A percentile compares a stretch with the other conserved stretches of the same genome.
phyloP scores from a whole-genome alignment of 1,284 basidiomycete genomes.

The Puccinia novopanici region DNA sequence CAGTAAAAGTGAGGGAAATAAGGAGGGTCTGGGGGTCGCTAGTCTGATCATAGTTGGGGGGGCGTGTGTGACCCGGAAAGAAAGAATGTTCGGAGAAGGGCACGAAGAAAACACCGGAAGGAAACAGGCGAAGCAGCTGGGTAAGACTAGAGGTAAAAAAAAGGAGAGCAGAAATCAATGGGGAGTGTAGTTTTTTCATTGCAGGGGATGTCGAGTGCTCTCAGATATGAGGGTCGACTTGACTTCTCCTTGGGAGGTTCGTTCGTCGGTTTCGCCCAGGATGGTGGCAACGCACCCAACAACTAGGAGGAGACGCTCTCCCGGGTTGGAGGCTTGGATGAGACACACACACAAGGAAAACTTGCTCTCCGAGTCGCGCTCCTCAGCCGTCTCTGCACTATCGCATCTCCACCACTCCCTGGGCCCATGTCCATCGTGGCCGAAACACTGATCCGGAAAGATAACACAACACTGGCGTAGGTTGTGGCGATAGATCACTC shows the following conservation, averaged over 20 bases:
- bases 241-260: background rate
- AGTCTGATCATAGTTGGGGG: background rate
- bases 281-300: constrained; percentile 5
- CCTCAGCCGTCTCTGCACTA: too few species aligned
- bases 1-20: background rate
- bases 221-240: background rate
- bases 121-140: too few species aligned
- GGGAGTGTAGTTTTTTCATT: too few species aligned
- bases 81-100: background rate
- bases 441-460: too few species aligned
- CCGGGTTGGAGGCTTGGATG: background rate
- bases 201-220: background rate
- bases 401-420: too few species aligned
- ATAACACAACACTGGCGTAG: too few species aligned
- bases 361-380: too few species aligned
- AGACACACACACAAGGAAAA: too few species aligned
- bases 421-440: too few species aligned
- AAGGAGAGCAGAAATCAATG: background rate
- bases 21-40: background rate
- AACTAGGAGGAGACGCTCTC: background rate
- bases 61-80: background rate
- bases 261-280: background rate
- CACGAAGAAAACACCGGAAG: background rate
- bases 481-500: too few species aligned
- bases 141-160: too few species aligned